A percentile compares a stretch with the other conserved stretches of the same genome.
These are phyloP conservation scores for Globisporangium canariense DNA, from an alignment of 352 stramenopile species.

Conservation along the genomic window DNA sequence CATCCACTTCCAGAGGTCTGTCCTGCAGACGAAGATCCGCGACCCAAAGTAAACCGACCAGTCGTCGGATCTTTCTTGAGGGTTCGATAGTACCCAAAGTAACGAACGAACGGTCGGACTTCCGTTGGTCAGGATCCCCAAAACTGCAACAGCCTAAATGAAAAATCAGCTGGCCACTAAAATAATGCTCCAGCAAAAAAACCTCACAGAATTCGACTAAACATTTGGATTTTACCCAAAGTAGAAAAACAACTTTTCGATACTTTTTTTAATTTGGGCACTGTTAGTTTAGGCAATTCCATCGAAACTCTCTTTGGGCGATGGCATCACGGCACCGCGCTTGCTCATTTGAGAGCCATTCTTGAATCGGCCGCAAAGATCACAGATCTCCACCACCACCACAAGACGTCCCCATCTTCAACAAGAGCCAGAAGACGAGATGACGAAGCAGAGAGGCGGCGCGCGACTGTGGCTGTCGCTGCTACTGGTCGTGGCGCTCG, in stretches of 20 bases:
- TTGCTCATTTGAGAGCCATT: slow-evolving; percentile 11
- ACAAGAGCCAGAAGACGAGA: neutral
- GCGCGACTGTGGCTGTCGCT: slow-evolving; percentile 24
- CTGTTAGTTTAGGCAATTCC: neutral
- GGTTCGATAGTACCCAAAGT: neutral
- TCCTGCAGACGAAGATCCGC: neutral
- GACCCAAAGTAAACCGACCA: neutral
- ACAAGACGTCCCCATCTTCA: neutral
- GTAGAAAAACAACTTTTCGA: neutral
- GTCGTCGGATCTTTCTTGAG: neutral
- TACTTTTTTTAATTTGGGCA: slow-evolving; percentile 1
- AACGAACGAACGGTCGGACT: neutral
- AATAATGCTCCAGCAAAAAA: neutral
- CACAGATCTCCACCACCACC: neutral
- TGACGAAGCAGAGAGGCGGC: slow-evolving; percentile 15
- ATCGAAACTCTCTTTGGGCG: neutral
- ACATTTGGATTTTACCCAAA: neutral
- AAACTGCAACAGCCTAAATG: too few relatives aligned
- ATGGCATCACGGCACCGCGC: neutral
- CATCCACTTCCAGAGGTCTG: neutral
- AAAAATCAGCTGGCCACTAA: too few relatives aligned
- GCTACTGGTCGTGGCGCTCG: slow-evolving; percentile 35
- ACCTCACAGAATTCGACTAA: neutral
- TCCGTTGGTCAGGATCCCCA: too few relatives aligned
- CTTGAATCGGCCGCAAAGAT: slow-evolving; percentile 11